These are phyloP conservation scores for Aspergillus brunneoviolaceus DNA, from an alignment of 2,329 filamentous ascomycete species.

Conservation along the genomic window DNA sequence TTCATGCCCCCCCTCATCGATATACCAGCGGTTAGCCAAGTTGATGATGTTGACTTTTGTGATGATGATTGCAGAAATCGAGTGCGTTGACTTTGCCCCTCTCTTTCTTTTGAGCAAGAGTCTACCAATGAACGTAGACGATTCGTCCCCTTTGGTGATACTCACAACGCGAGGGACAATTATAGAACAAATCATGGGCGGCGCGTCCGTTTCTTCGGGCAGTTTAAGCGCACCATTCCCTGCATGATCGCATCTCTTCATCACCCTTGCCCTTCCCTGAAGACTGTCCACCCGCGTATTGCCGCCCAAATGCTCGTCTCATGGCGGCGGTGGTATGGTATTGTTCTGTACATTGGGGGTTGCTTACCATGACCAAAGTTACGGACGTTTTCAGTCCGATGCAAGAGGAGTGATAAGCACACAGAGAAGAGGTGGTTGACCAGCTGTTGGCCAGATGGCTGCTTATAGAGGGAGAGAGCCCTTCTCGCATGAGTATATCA, in stretches of 20 bases:
- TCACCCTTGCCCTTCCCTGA: background rate
- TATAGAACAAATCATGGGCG: background rate
- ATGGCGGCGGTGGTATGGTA: background rate
- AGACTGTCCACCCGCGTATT: background rate
- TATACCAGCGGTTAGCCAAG: background rate
- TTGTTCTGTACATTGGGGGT: background rate
- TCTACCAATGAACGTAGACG: background rate
- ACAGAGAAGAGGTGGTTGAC: background rate
- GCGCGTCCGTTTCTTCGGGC: background rate
- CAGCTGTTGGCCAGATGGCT: background rate
- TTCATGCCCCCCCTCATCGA: background rate
- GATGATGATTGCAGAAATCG: background rate
- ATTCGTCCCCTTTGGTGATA: background rate
- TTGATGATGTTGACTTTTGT: background rate
- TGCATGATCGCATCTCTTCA: constrained; percentile 4
- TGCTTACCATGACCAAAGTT: background rate
- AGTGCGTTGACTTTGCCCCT: background rate
- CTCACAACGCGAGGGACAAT: background rate
- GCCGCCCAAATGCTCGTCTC: background rate
- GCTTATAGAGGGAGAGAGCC: background rate
- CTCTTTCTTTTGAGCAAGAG: background rate
- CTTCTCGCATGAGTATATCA: background rate
- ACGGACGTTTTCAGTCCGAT: background rate
- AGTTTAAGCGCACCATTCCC: constrained; percentile 3
- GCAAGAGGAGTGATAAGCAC: background rate